These are phyloP conservation scores for Paramyrothecium sp. DNA, from an alignment of 2,329 filamentous ascomycete genomes.

Conservation along the genomic window DNA sequence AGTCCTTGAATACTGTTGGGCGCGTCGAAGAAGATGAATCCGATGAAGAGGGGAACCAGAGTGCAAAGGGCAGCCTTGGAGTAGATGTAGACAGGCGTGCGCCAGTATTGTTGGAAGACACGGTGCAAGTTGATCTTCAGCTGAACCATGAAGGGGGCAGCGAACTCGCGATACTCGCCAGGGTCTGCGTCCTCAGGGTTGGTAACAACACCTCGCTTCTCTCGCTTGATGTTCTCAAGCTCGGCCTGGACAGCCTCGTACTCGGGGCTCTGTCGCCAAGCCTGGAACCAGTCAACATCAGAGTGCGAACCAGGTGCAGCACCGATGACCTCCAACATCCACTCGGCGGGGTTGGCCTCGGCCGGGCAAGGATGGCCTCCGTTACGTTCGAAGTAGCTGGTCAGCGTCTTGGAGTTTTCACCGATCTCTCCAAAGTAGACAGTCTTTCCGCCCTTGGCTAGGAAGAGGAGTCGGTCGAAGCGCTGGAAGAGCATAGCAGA, in stretches of 20 bases:
- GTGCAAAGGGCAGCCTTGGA: slow-evolving; percentile 41
- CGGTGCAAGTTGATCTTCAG: slow-evolving; percentile 32
- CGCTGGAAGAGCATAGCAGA: slow-evolving; percentile 45
- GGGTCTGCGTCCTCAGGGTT: slow-evolving; percentile 7
- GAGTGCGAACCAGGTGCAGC: slow-evolving; percentile 48
- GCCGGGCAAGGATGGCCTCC: slow-evolving; percentile 52
- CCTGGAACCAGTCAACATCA: slow-evolving; percentile 33
- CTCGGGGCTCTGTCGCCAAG: slow-evolving; percentile 33
- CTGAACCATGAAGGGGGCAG: slow-evolving; percentile 26
- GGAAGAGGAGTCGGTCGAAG: slow-evolving; percentile 58
- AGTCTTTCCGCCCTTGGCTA: slow-evolving; percentile 59
- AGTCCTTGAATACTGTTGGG: slow-evolving; percentile 59
- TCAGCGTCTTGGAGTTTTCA: slow-evolving; percentile 48
- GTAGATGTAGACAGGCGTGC: slow-evolving; percentile 60
- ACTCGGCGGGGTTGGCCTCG: slow-evolving; percentile 66
- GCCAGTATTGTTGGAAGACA: slow-evolving; percentile 32
- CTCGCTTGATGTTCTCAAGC: slow-evolving; percentile 21
- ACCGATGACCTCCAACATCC: slow-evolving; percentile 54
- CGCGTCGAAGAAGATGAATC: slow-evolving; percentile 65
- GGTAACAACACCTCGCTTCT: background rate
- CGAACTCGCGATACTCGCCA: slow-evolving; percentile 26
- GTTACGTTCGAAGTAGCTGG: slow-evolving; percentile 60
- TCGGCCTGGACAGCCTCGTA: slow-evolving; percentile 27
- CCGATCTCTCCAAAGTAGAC: slow-evolving; percentile 67
- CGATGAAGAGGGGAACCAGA: slow-evolving; percentile 35